Evolutionary conservation across 2,329 filamentous ascomycete genomes (phyloP), one percentile per base, ranked within the genome.

Genomic region (Clarireedia monteithiana): DNA sequence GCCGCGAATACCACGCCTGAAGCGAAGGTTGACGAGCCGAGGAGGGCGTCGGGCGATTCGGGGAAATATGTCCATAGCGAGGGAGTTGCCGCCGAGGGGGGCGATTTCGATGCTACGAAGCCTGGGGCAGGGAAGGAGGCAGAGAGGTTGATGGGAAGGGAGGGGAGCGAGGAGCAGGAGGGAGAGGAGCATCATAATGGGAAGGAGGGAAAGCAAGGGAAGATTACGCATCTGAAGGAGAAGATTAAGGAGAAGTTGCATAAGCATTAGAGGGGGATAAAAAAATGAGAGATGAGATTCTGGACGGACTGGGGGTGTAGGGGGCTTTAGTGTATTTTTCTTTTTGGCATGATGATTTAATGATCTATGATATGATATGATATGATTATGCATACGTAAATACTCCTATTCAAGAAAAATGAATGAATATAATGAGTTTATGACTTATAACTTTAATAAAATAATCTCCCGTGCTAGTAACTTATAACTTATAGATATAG

Each of bases 181-280:
- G 39, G 12, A 6, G 56, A 3, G 51, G 48, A 47, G 10, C 30
- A 50, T 34, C 48, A 55, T 34, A 46, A 55, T 49, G 55, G 56
- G 27, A 61, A 68, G 42, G 4, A 50, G 56, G 53, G 58, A 20
- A 55, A 60, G 55, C 58, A 66, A 56, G 60, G 63, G 59, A 72
- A 72, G 55, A 82, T 82, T 71, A 74, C 73, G 47, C 78, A 78
- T 60, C 66, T 86, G 42, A 77, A 77, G 58, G 76, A 84, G 56
- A 85, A 85, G 73, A 80, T 88, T 70, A 88, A 87, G 78, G 77
- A 79, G 55, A 88, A 87, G 74, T 71, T 88, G 58, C 83, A 86
- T 70, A 66, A 63, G 52, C 53, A 64, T 48, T 59, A 61, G 54
- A 55, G 15, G 15, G 17, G 39, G 9, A 1, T 20, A 20, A 20